Base-by-base conservation (phyloP, 345 rosid species). In the Dipteronia sinensis region DNA sequence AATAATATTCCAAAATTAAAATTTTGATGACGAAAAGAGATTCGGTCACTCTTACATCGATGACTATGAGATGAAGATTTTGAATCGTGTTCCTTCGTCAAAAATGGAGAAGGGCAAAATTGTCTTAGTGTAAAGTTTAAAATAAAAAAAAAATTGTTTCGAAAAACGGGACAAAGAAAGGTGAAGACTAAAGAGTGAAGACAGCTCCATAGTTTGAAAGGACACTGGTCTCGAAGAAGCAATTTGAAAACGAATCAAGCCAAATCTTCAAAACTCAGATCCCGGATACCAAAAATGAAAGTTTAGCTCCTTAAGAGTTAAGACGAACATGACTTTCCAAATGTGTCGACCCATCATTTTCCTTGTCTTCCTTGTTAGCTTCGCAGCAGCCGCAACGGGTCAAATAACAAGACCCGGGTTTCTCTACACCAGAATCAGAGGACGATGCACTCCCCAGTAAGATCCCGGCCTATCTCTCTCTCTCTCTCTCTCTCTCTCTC, bases 361-460 rank as follows among this genome's bases (percentile, higher is more conserved):
- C 47, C 0, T 74, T 19, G 76, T 87, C 75, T 64, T 79, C 47
- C 16, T 85, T n/a, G 23, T 80, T 34, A 75, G 72, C 74, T 75
- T 65, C 34, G 67, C 77, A 23, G 55, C 76, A 1, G 63, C 79
- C 49, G 67, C 80, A 3, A 10, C 62, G 56, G 10, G 67, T 34
- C 59, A 59, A 15, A 59, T n/a, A 3, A 61, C 69, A 13, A 74
- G 88, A 63, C 87, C 93, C 56, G 93, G 88, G 1, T 87, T 89
- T 73, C 69, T 88, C 74, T 94, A 87, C 88, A 78, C 91, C 2
- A 82, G 98, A 85, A 69, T 82, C 83, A 81, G 89, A 86, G 98
- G 93, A 83, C 81, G 89, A 81, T 94, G 98, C 92, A 90, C 98
- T 69, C 94, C 97, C 2, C 92, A 89, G 96, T 90, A 75, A 75